phyloP scores from a whole-genome alignment of 345 rosid species.

The Pistacia integerrima region DNA sequence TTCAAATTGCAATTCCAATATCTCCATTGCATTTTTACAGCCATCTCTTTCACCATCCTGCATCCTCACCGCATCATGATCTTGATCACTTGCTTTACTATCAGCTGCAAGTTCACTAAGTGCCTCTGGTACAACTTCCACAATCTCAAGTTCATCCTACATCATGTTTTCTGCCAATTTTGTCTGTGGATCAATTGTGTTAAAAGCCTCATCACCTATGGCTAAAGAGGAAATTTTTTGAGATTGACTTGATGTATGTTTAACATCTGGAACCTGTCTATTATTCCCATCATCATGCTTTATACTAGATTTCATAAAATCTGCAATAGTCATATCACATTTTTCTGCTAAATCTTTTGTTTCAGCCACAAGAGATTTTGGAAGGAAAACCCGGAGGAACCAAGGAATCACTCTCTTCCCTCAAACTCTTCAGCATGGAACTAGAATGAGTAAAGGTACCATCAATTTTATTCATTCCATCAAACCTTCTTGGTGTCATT shows the following conservation, averaged over 20 bases:
- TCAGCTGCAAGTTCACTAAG: slow-evolving; percentile 3
- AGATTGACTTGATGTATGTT: background rate
- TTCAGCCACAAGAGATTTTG: no score
- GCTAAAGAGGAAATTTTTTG: background rate
- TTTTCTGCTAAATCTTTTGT: no score
- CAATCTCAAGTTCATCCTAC: background rate
- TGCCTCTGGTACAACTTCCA: background rate
- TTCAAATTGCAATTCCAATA: background rate
- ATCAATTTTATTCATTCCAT: no score
- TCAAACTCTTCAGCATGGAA: no score
- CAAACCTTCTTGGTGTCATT: no score
- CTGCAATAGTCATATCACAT: no score
- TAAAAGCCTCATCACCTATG: background rate
- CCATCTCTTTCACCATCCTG: background rate
- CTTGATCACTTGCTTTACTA: background rate
- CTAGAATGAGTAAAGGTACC: no score
- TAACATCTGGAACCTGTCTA: background rate
- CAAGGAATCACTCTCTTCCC: no score
- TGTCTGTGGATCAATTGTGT: background rate
- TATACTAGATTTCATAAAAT: no score
- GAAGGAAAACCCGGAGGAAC: no score
- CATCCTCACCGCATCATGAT: background rate
- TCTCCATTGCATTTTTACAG: background rate
- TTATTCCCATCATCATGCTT: background rate
- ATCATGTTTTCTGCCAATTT: background rate